phyloP scores from a whole-genome alignment of 305 asterid genomes.

The Andrographis paniculata region DNA sequence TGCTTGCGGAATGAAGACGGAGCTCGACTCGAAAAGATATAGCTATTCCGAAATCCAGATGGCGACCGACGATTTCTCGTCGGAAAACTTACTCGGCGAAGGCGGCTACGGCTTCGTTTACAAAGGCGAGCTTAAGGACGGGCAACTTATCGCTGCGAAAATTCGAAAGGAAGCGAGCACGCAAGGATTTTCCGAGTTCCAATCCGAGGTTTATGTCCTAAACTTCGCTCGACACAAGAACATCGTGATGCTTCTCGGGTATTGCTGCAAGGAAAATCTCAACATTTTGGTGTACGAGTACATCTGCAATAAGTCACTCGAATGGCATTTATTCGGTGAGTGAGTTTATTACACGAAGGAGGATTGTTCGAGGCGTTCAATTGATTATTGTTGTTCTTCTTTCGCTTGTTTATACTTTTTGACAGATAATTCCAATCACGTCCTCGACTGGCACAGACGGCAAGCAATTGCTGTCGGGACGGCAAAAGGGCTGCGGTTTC shows the following conservation, averaged over 20 bases:
- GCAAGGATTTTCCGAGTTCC: slow-evolving; percentile 39
- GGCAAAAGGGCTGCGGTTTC: slow-evolving; percentile 50
- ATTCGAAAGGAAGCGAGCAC: slow-evolving; percentile 47
- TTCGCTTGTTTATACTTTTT: not conserved
- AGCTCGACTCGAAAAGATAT: slow-evolving; percentile 32
- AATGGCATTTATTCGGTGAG: slow-evolving; percentile 78
- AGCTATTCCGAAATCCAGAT: slow-evolving; percentile 44
- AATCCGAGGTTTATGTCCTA: slow-evolving; percentile 38
- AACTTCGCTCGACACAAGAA: slow-evolving; percentile 60
- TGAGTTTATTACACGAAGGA: not conserved
- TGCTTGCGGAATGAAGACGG: slow-evolving; percentile 20
- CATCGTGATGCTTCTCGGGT: slow-evolving; percentile 64
- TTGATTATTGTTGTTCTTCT: not conserved
- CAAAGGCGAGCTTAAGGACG: slow-evolving; percentile 52
- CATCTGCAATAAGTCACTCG: slow-evolving; percentile 52
- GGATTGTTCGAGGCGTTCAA: not conserved
- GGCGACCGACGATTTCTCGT: slow-evolving; percentile 57
- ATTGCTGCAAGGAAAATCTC: slow-evolving; percentile 38
- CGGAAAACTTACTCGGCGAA: slow-evolving; percentile 52
- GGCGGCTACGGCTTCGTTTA: slow-evolving; percentile 53
- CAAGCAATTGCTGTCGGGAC: slow-evolving; percentile 45
- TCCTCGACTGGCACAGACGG: slow-evolving; percentile 35
- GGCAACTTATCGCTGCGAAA: slow-evolving; percentile 51
- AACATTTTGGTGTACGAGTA: slow-evolving; percentile 62
- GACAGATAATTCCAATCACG: slow-evolving; percentile 20